A percentile compares a stretch with the other conserved stretches of the same genome.
Evolutionary conservation across 768 basidiomycete genomes (phyloP).

Genomic region (Naganishia vaughanmartiniae): DNA sequence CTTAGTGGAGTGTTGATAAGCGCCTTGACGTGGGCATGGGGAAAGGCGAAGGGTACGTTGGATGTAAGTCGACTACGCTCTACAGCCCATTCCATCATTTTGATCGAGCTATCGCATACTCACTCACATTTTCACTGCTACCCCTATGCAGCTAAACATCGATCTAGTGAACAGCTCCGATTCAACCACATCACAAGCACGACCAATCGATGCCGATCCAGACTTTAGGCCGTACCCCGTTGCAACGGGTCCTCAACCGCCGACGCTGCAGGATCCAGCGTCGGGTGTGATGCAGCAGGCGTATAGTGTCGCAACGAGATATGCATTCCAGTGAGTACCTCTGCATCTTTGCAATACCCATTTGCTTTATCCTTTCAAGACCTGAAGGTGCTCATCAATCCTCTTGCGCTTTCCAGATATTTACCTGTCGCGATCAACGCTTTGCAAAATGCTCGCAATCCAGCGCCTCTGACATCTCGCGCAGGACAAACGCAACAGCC

Average conservation of each 20-base stretch:
- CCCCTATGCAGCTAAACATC: background rate
- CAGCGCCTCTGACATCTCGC: background rate
- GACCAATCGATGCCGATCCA: slow-evolving; percentile 2
- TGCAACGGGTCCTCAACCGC: slow-evolving; percentile 38
- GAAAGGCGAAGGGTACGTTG: slow-evolving; percentile 43
- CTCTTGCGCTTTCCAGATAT: background rate
- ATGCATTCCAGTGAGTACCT: slow-evolving; percentile 45
- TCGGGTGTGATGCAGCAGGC: slow-evolving; percentile 44
- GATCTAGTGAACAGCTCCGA: background rate
- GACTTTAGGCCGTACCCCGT: slow-evolving; percentile 16
- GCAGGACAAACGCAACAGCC: background rate
- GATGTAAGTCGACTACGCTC: slow-evolving; percentile 39
- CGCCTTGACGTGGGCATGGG: slow-evolving; percentile 47
- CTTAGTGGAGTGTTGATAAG: slow-evolving; percentile 41
- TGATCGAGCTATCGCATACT: background rate
- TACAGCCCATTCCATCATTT: background rate
- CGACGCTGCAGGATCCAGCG: slow-evolving; percentile 50
- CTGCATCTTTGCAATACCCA: background rate
- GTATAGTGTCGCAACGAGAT: slow-evolving; percentile 40
- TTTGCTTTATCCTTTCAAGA: background rate
- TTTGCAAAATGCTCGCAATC: slow-evolving; percentile 13
- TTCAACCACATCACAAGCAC: background rate
- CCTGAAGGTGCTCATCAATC: background rate
- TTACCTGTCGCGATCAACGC: slow-evolving; percentile 13
- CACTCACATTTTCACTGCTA: background rate